Evolutionary conservation across 83 land plant genomes (phyloP), one percentile per base, ranked within the genome.

Genomic region (Isoetes engelmannii): DNA sequence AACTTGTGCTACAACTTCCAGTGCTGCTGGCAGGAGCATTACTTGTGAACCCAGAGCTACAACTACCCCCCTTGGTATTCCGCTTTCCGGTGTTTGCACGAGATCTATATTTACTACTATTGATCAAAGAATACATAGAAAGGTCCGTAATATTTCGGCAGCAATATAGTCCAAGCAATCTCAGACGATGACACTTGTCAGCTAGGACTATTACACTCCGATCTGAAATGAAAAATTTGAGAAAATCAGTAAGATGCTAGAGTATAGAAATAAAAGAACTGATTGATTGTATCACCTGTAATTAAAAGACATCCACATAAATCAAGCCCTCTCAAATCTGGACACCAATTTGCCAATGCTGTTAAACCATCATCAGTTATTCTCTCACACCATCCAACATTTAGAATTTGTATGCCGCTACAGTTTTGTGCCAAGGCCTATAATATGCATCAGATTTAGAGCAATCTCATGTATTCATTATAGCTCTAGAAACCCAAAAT

Each of bases 311-410:
- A 94, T 6, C 96, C 92, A 79, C 98, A 94, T 72, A 94, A 73
- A 72, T 94, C 97, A 8, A 94, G 72, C 10, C 79, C 79, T 48
- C 97, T 74, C 5, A 94, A 75, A 59, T 90, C 96, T 20, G 92
- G 89, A 63, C 98, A 94, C 57, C 96, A 85, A 54, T 57, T 71
- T 42, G 90, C 98, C 76, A 94, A 76, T 53, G 95, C 83, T 48
- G 73, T 82, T 7, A 94, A 87, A 41, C 98, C 98, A 49, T 74
- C 70, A 75, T 94, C 98, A 54, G 80, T 77, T 5, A 94, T 82
- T 44, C 57, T 19, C n/a, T 94, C 98, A 83, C 98, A 94, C 98
- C 98, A 94, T 19, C 98, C 98, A 20, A 90, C 75, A 69, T 90
- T 94, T 54, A 94, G 72, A 49, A 61, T 76, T 69, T 90, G 88